phyloP scores from a whole-genome alignment of 495 filamentous ascomycete species.

The Hypoxylon crocopeplum region DNA sequence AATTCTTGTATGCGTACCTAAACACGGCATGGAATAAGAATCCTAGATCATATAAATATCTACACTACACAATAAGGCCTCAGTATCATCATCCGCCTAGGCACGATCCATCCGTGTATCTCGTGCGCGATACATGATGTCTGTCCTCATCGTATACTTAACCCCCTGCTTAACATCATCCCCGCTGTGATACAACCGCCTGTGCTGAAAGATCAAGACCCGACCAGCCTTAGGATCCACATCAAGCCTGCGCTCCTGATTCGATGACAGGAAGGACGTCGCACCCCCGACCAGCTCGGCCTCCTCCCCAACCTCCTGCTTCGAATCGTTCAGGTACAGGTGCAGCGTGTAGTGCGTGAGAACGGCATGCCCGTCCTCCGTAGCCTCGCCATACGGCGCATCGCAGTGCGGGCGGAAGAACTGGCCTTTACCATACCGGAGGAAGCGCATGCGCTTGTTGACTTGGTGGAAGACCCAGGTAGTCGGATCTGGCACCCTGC shows the following conservation, averaged over 20 bases:
- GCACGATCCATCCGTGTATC: too few species aligned
- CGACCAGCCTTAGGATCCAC: conserved; percentile 75
- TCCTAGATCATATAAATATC: too few species aligned
- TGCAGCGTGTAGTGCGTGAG: conserved; percentile 81
- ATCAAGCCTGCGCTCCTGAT: conserved; percentile 59
- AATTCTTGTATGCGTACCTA: too few species aligned
- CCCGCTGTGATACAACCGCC: conserved; percentile 70
- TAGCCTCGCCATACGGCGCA: conserved; percentile 66
- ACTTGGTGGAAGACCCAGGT: conserved; percentile 63
- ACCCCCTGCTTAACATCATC: conserved; percentile 72
- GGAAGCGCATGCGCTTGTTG: conserved; percentile 83
- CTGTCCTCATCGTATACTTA: conserved; percentile 81
- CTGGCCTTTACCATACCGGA: conserved; percentile 77
- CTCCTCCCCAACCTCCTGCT: conserved; percentile 40
- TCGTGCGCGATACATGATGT: conserved; percentile 69
- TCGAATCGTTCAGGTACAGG: conserved; percentile 75
- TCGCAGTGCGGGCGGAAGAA: conserved; percentile 86
- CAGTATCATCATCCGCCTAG: not conserved
- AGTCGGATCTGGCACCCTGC: too few species aligned
- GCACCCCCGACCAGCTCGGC: conserved; percentile 66
- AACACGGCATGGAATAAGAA: too few species aligned
- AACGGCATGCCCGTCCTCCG: conserved; percentile 49
- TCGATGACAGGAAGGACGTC: conserved; percentile 66
- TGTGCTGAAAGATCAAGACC: conserved; percentile 82
- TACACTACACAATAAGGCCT: too few species aligned